Conservation (phyloP, 2,329 filamentous ascomycete genomes). For the Elsinoe ampelina region DNA sequence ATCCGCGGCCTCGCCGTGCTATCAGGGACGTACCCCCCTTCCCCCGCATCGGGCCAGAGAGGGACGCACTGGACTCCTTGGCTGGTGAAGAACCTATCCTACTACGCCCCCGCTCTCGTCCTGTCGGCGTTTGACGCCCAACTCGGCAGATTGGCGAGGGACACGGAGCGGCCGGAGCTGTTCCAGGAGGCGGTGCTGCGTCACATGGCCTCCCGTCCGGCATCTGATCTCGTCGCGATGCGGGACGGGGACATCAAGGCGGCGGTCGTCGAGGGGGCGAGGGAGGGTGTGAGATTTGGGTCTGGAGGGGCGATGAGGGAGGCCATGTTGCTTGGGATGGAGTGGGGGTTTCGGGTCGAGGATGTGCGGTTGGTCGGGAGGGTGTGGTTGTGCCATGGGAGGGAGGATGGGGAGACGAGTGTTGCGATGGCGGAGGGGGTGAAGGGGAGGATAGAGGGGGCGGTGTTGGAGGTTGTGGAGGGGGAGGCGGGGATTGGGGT, state of each 20-base stretch:
- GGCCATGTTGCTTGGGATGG: neutral
- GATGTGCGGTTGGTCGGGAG: neutral
- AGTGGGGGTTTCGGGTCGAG: neutral
- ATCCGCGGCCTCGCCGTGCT: neutral
- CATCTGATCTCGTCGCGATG: conserved; percentile 1
- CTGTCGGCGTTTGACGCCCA: neutral
- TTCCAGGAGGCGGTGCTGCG: neutral
- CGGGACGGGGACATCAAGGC: neutral
- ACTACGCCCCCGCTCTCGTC: neutral
- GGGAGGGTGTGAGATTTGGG: neutral
- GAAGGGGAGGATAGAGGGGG: neutral
- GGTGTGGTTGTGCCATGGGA: neutral
- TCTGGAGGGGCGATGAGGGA: neutral
- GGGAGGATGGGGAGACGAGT: neutral
- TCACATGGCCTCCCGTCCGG: neutral
- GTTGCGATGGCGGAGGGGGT: neutral
- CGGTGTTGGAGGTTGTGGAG: neutral
- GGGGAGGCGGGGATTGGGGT: neutral
- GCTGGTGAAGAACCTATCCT: neutral
- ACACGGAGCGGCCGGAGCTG: neutral
- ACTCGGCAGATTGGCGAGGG: neutral
- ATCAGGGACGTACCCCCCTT: neutral
- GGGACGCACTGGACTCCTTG: conserved; percentile 1
- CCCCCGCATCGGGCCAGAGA: neutral
- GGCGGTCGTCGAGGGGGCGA: neutral